A percentile compares a stretch with the other conserved stretches of the same genome.
Conservation (phyloP, 2,329 filamentous ascomycete genomes). For the Chalaropsis thielavioides region DNA sequence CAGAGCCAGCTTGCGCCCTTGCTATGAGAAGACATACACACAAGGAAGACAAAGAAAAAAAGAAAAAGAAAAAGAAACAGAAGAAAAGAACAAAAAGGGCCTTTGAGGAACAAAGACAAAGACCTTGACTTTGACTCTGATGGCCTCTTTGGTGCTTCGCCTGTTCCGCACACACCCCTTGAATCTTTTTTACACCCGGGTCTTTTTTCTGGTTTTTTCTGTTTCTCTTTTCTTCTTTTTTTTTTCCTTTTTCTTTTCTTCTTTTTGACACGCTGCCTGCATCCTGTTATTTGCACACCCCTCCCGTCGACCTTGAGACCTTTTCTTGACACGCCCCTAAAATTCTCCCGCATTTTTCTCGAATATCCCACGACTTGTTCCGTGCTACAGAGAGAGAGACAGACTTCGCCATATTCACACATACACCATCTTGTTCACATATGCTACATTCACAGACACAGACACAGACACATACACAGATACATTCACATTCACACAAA, state of each 20-base stretch:
- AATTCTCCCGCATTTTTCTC: constrained; percentile 2
- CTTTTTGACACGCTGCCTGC: too few species aligned
- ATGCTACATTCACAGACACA: too few species aligned
- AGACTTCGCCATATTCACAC: background rate
- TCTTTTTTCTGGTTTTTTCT: background rate
- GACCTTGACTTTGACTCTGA: background rate
- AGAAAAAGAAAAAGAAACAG: background rate
- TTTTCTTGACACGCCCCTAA: background rate
- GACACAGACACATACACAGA: too few species aligned
- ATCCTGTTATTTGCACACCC: background rate
- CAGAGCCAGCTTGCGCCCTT: too few species aligned
- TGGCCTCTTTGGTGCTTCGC: background rate
- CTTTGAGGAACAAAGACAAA: background rate
- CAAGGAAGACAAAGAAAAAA: background rate
- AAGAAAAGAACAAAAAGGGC: background rate
- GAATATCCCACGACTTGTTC: background rate
- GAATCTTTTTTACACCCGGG: background rate
- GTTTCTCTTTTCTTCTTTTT: background rate
- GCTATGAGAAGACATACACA: background rate
- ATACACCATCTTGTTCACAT: too few species aligned
- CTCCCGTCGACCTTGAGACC: background rate
- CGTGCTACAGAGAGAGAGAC: background rate
- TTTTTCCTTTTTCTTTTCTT: too few species aligned
- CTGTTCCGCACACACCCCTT: background rate
- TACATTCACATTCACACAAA: too few species aligned